Base-by-base conservation (phyloP, 1,284 basidiomycete genomes). In the Austroboletus novae-zelandiae region DNA sequence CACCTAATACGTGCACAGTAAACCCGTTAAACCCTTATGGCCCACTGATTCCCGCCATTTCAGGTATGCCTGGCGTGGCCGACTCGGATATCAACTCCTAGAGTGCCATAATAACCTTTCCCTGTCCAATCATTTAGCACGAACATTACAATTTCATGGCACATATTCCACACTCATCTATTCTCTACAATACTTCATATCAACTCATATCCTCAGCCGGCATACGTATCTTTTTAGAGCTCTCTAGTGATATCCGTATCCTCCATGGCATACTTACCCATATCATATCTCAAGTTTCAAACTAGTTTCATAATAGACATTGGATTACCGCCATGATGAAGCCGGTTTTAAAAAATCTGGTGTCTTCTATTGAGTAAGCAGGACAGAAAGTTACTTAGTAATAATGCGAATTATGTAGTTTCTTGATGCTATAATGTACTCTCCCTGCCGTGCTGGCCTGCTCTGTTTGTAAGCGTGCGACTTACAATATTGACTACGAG, bases 401-500 rank as follows among this genome's bases (percentile, higher is more conserved):
- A 49, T 36, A 2, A 43, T 18, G 18, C 39, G n/a, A 43, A 15
- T 40, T 43, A 18, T 32, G 49, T 23, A 30, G 30, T 29, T 18
- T 40, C 13, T 15, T 29, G 45, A 35, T 10, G 32, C 36, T 62
- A 53, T 39, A 58, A 18, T 44, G 45, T n/a, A 45, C 40, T 51
- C 45, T 66, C 66, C 34, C 48, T 66, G 35, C 64, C 47, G 20
- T 63, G 59, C 42, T 69, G 66, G 41, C 39, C 54, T n/a, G 79
- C 62, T 52, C 88, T 80, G 31, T 74, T 62, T 23, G 77, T 71
- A 66, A 91, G 91, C 11, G 83, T 76, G 58, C 74, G 75, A 70
- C 84, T 86, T 36, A 90, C 83, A 47, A 89, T 79, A 65, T 84
- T 86, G 72, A 89, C 89, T 91, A 59, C 29, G 35, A 49, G 27